A percentile compares a stretch with the other conserved stretches of the same genome.
Evolutionary conservation across 441 rosid genomes (phyloP).

Genomic region (Corymbia calophylla): DNA sequence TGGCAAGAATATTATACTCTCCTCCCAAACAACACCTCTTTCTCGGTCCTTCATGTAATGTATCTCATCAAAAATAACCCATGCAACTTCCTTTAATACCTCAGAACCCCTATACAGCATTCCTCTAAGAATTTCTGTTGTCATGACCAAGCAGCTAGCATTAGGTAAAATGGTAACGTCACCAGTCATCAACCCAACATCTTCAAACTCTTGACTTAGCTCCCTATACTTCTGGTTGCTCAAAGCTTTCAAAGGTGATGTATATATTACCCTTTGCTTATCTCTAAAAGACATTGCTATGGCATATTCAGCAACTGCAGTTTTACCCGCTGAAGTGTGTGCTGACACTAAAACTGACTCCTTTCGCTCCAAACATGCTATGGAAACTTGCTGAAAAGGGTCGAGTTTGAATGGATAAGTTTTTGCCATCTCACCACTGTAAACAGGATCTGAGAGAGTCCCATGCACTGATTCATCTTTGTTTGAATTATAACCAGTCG

Average conservation of each 20-base stretch:
- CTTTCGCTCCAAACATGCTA: slow-evolving; percentile 85
- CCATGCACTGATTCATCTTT: slow-evolving; percentile 62
- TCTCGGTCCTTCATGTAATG: slow-evolving; percentile 98
- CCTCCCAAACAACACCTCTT: slow-evolving; percentile 98
- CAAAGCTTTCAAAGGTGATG: slow-evolving; percentile 93
- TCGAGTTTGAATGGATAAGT: slow-evolving; percentile 70
- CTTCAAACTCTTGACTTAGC: slow-evolving; percentile 80
- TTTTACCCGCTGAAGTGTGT: slow-evolving; percentile 94
- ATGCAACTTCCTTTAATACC: slow-evolving; percentile 92
- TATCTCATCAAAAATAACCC: slow-evolving; percentile 96
- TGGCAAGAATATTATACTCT: slow-evolving; percentile 87
- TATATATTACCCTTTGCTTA: slow-evolving; percentile 87
- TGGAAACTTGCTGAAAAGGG: slow-evolving; percentile 87
- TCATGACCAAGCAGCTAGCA: slow-evolving; percentile 93
- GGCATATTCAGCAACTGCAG: slow-evolving; percentile 97
- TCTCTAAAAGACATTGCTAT: slow-evolving; percentile 95
- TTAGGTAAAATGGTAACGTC: slow-evolving; percentile 93
- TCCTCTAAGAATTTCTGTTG: slow-evolving; percentile 91
- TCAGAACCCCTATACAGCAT: slow-evolving; percentile 95
- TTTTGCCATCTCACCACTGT: slow-evolving; percentile 77
- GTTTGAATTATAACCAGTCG: slow-evolving; percentile 43
- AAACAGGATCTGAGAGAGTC: slow-evolving; percentile 65
- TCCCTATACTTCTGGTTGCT: slow-evolving; percentile 97
- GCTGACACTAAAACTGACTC: slow-evolving; percentile 98
- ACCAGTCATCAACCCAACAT: slow-evolving; percentile 98